These are phyloP conservation scores for Baorangia bicolor DNA, from an alignment of 768 basidiomycete species.

Conservation along the genomic window DNA sequence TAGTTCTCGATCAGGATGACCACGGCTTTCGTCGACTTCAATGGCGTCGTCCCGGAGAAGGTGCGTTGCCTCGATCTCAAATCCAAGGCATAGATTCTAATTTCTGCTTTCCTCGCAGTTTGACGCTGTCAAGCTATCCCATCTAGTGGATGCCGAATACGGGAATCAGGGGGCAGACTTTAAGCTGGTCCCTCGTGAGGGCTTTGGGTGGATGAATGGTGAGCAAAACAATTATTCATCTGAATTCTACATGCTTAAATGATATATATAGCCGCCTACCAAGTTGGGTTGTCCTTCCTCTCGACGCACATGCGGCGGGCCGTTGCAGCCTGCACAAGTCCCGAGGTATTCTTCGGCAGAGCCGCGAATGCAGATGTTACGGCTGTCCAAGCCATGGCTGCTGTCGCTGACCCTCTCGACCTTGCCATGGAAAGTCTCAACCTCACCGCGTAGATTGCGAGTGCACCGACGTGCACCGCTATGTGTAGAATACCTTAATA, in stretches of 20 bases:
- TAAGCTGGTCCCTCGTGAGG: slow-evolving; percentile 95
- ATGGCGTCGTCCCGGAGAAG: slow-evolving; percentile 98
- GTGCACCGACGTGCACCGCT: background rate
- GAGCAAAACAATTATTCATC: slow-evolving; percentile 23
- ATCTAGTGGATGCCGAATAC: slow-evolving; percentile 96
- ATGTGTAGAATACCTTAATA: slow-evolving; percentile 18
- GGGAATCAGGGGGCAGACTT: slow-evolving; percentile 97
- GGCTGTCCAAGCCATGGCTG: slow-evolving; percentile 35
- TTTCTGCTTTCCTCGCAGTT: slow-evolving; percentile 48
- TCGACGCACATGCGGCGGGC: slow-evolving; percentile 94
- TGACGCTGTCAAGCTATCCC: slow-evolving; percentile 93
- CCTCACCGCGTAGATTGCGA: slow-evolving; percentile 18
- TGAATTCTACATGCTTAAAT: slow-evolving; percentile 1
- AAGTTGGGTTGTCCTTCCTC: slow-evolving; percentile 93
- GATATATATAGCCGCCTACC: slow-evolving; percentile 72
- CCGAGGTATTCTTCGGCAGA: slow-evolving; percentile 82
- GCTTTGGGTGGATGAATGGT: slow-evolving; percentile 99
- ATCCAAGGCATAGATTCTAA: background rate
- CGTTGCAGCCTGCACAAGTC: slow-evolving; percentile 91
- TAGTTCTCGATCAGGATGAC: slow-evolving; percentile 65
- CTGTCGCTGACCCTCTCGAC: slow-evolving; percentile 55
- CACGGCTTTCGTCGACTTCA: slow-evolving; percentile 92
- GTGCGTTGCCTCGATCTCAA: slow-evolving; percentile 31
- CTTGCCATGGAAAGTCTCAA: slow-evolving; percentile 60
- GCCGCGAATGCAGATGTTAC: slow-evolving; percentile 35